These are phyloP conservation scores for Eimeria acervulina DNA, from an alignment of 169 alveolate genomes.

Conservation along the genomic window DNA sequence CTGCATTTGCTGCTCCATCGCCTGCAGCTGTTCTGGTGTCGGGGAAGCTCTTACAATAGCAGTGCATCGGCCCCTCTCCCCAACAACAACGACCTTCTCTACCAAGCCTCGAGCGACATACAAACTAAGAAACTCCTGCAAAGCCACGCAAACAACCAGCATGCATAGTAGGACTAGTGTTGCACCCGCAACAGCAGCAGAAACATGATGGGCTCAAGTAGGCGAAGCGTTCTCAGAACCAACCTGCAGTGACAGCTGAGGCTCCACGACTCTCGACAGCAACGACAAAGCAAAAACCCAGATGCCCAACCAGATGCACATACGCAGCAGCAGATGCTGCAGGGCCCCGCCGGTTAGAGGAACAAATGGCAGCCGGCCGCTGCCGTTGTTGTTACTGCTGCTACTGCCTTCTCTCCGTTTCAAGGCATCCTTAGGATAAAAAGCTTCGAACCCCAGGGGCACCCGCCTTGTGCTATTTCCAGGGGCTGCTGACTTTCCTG, in stretches of 20 bases:
- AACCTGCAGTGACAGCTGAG: conserved; percentile 77
- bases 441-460: conserved; percentile 70
- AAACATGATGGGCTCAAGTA: background rate
- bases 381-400: conserved; percentile 42
- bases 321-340: conserved; percentile 68
- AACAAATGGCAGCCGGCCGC: conserved; percentile 67
- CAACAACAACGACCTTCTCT: conserved; percentile 74
- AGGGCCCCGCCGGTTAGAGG: conserved; percentile 68
- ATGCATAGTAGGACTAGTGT: background rate
- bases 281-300: conserved; percentile 65
- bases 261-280: conserved; percentile 51
- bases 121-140: conserved; percentile 75
- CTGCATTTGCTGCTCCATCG: conserved; percentile 51
- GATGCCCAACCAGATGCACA: conserved; percentile 72
- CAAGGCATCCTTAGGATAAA: conserved; percentile 55
- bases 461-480: conserved; percentile 38
- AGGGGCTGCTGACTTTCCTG: background rate
- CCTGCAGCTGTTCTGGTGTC: conserved; percentile 58
- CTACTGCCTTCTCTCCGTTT: conserved; percentile 29
- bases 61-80: conserved; percentile 79
- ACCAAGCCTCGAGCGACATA: conserved; percentile 81
- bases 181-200: background rate
- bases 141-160: background rate
- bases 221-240: background rate
- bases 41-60: conserved; percentile 76